phyloP scores from a whole-genome alignment of 768 basidiomycete genomes.

The Candolleomyces efflorescens region DNA sequence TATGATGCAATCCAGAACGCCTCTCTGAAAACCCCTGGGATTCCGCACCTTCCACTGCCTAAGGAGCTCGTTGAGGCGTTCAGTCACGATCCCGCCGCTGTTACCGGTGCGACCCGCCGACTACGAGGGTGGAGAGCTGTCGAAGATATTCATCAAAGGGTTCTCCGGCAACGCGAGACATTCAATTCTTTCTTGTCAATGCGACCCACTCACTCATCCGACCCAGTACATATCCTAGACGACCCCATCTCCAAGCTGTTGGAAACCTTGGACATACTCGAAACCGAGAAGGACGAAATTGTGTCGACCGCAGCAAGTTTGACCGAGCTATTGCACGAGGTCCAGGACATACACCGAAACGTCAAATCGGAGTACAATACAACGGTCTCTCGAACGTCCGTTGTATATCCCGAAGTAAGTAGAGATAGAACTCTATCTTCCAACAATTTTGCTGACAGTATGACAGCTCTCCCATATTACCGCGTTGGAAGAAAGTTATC shows the following conservation, averaged over 20 bases:
- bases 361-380: constrained; percentile 67
- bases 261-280: constrained; percentile 46
- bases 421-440: background rate
- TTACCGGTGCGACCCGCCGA: constrained; percentile 60
- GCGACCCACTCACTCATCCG: constrained; percentile 15
- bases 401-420: constrained; percentile 72
- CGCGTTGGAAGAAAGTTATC: constrained; percentile 73
- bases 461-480: constrained; percentile 64
- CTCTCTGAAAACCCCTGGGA: constrained; percentile 43
- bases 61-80: constrained; percentile 70
- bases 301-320: constrained; percentile 45
- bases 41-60: constrained; percentile 48
- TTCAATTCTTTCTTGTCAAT: constrained; percentile 43
- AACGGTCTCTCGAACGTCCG: constrained; percentile 63
- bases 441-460: constrained; percentile 1
- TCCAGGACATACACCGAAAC: constrained; percentile 48
- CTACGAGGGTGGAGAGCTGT: constrained; percentile 66
- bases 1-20: constrained; percentile 58
- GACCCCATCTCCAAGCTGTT: constrained; percentile 50
- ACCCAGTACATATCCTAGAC: constrained; percentile 43
- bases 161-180: constrained; percentile 55
- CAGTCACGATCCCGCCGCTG: constrained; percentile 73
- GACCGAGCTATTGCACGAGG: constrained; percentile 41
- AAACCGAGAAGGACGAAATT: constrained; percentile 42
- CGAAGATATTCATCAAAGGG: constrained; percentile 67